Conservation (phyloP, 2,329 filamentous ascomycete genomes). For the Exophiala sp. region DNA sequence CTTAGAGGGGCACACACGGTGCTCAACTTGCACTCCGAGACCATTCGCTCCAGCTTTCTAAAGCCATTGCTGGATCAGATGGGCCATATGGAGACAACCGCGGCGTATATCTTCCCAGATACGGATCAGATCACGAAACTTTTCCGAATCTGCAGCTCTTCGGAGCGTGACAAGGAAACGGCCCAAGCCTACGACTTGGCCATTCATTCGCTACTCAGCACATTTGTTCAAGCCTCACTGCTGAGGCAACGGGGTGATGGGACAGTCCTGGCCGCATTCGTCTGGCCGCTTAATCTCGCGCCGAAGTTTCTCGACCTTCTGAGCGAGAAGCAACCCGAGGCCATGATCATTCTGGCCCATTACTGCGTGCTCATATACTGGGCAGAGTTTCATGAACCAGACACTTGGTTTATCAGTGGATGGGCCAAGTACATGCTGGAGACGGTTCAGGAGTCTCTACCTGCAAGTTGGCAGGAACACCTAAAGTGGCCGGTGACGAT, state of each 20-base stretch:
- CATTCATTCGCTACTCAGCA: constrained; percentile 31
- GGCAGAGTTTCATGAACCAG: constrained; percentile 25
- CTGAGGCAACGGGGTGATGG: constrained; percentile 27
- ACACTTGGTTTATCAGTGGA: constrained; percentile 31
- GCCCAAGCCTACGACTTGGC: constrained; percentile 30
- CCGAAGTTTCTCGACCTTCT: constrained; percentile 35
- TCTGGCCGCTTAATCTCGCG: constrained; percentile 37
- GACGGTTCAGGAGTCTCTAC: constrained; percentile 29
- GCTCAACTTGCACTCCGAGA: constrained; percentile 30
- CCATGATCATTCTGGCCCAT: constrained; percentile 33
- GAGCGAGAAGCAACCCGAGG: constrained; percentile 35
- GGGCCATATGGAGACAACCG: constrained; percentile 29
- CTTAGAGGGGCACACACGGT: constrained; percentile 32
- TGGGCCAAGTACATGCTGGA: constrained; percentile 31
- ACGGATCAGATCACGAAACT: constrained; percentile 30
- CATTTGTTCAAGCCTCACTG: constrained; percentile 31
- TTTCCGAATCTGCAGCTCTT: constrained; percentile 29
- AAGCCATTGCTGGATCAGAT: constrained; percentile 31
- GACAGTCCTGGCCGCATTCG: constrained; percentile 32
- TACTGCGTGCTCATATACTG: constrained; percentile 31
- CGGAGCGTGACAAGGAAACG: constrained; percentile 28
- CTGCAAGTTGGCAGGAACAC: constrained; percentile 30
- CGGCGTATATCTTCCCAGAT: constrained; percentile 28
- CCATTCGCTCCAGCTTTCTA: constrained; percentile 30
- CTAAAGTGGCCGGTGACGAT: constrained; percentile 29